Conservation (phyloP, 2,329 filamentous ascomycete species). For the Colletotrichum echinochloae region DNA sequence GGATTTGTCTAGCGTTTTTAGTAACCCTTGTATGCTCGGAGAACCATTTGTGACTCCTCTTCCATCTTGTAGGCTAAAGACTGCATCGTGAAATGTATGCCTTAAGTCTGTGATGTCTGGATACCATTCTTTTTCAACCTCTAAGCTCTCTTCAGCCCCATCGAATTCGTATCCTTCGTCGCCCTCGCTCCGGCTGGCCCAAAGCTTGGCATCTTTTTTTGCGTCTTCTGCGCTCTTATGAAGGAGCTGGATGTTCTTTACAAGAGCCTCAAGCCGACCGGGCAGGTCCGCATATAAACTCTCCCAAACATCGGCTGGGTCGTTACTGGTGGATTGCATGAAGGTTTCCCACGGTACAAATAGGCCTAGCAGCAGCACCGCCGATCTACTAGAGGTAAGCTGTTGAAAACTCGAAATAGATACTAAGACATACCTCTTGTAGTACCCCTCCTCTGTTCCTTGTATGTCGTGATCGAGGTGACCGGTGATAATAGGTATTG, state of each 20-base stretch:
- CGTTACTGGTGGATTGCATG: not conserved
- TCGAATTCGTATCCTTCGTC: not conserved
- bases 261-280: not conserved
- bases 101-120: not conserved
- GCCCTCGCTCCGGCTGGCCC: slow-evolving; percentile 1
- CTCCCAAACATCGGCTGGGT: not conserved
- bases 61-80: not conserved
- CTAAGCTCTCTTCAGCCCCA: not conserved
- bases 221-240: not conserved
- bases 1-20: not conserved
- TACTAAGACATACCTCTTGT: too few species aligned
- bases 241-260: not conserved
- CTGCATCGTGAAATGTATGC: not conserved
- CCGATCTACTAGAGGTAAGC: not conserved
- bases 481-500: not conserved
- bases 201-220: not conserved
- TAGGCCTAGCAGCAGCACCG: not conserved
- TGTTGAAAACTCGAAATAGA: too few species aligned
- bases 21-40: not conserved
- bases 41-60: not conserved
- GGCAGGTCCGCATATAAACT: not conserved
- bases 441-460: not conserved
- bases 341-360: not conserved
- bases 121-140: not conserved
- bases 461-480: not conserved